Base-by-base conservation (phyloP, 1,284 basidiomycete species). In the Fomitopsis schrenkii region DNA sequence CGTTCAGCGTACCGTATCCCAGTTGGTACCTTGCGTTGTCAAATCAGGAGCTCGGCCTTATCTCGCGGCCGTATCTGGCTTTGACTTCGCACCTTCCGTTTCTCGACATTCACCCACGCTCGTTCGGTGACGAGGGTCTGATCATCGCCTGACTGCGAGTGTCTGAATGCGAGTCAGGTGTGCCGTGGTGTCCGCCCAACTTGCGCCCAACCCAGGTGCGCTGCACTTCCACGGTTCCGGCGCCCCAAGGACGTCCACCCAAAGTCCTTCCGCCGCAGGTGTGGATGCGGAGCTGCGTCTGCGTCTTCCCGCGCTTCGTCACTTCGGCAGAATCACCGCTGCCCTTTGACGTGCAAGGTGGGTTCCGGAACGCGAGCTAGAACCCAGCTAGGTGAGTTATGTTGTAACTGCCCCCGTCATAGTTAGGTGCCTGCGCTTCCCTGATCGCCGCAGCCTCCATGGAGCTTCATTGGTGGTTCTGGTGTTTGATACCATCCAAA, bases 41-140 rank as follows among this genome's bases (percentile, higher is more conserved):
- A 44, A 57, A 57, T 57, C 44, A 57, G 56, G 52, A 54, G 52
- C 19, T n/a, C 17, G 52, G 52, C 52, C 22, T 54, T 54, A 54
- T 54, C 52, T 54, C 52, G 52, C 52, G 35, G 35, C 52, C 52
- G 52, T 35, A 54, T 54, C 52, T 54, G 28, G 17, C 36, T 40
- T 40, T 38, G 28, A 33, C 36, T 40, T 40, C 52, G 5, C 35
- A 17, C n/a, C 52, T 40, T 54, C 48, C 28, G 17, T 1, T 30
- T 33, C 48, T 50, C 48, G 28, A n/a, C 48, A 22, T 38, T 6
- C 35, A 17, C 52, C 35, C 52, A 36, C 52, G 52, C 36, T 54
- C 52, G 33, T 54, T 54, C 52, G 33, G 56, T n/a, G 60, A 50
- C 48, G 48, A 50, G 48, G 6, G 48, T 50, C 48, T 55, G 59